A percentile compares a stretch with the other conserved stretches of the same genome.
phyloP scores from a whole-genome alignment of 2,329 filamentous ascomycete genomes.

The Sporothrix luriei region DNA sequence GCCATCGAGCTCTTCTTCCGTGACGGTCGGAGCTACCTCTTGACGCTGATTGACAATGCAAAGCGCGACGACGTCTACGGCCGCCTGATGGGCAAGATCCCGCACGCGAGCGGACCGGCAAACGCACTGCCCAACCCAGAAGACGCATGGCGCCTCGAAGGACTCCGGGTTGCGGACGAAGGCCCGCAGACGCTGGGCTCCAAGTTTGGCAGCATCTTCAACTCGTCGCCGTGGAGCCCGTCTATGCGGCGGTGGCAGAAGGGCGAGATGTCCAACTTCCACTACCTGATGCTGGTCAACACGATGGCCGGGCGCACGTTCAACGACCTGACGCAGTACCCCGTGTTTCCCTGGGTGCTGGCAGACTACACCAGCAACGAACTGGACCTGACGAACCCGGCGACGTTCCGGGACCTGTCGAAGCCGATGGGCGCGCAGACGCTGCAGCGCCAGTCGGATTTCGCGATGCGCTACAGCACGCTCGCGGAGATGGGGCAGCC shows the following conservation, averaged over 20 bases:
- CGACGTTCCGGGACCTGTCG: slow-evolving; percentile 84
- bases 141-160: slow-evolving; percentile 89
- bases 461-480: slow-evolving; percentile 80
- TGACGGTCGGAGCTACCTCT: slow-evolving; percentile 89
- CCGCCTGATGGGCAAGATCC: slow-evolving; percentile 75
- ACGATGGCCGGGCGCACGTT: slow-evolving; percentile 96
- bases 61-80: slow-evolving; percentile 78
- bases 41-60: slow-evolving; percentile 76
- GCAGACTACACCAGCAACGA: slow-evolving; percentile 95
- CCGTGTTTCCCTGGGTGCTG: slow-evolving; percentile 95
- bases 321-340: slow-evolving; percentile 97
- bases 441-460: slow-evolving; percentile 71
- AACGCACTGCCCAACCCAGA: slow-evolving; percentile 75
- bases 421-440: slow-evolving; percentile 97
- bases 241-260: slow-evolving; percentile 87
- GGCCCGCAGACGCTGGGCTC: slow-evolving; percentile 69
- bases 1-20: slow-evolving; percentile 97
- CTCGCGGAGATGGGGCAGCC: slow-evolving; percentile 91
- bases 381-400: slow-evolving; percentile 80
- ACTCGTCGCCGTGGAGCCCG: slow-evolving; percentile 76
- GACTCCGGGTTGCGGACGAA: slow-evolving; percentile 68
- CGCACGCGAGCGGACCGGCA: slow-evolving; percentile 71
- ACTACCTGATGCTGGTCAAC: slow-evolving; percentile 98
- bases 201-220: slow-evolving; percentile 91
- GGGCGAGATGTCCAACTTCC: slow-evolving; percentile 96